phyloP scores from a whole-genome alignment of 2,329 filamentous ascomycete genomes.

The Monilinia aucupariae region DNA sequence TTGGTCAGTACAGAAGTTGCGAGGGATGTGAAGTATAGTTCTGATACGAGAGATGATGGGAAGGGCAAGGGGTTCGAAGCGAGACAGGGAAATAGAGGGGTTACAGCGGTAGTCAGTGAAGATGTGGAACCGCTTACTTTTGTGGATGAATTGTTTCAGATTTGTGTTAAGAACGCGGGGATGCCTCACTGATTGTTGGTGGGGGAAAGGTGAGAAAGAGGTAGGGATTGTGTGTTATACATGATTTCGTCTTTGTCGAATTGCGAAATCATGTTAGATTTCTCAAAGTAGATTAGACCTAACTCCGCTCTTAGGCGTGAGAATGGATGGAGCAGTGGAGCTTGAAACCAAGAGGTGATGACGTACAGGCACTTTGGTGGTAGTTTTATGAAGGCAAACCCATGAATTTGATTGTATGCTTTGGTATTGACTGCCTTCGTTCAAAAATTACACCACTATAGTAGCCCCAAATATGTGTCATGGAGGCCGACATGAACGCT shows the following conservation, averaged over 20 bases:
- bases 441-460: no score
- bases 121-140: slow-evolving; percentile 16
- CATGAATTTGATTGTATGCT: no score
- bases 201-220: background rate
- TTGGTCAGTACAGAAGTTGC: slow-evolving; percentile 13
- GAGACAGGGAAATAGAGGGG: background rate
- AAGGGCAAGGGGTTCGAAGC: background rate
- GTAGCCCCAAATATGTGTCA: no score
- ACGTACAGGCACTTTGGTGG: background rate
- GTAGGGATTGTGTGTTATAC: background rate
- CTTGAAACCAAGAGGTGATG: background rate
- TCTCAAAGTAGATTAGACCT: background rate
- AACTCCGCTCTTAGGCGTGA: background rate
- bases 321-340: background rate
- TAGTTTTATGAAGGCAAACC: background rate
- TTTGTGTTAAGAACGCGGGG: slow-evolving; percentile 12
- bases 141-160: slow-evolving; percentile 17
- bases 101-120: slow-evolving; percentile 3
- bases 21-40: slow-evolving; percentile 9
- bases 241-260: background rate
- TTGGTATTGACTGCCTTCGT: background rate
- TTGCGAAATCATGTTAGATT: background rate
- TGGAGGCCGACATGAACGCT: no score
- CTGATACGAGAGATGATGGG: background rate
- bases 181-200: slow-evolving; percentile 8